Evolutionary conservation across 805 yeast genomes (phyloP).

Genomic region (Wickerhamomyces queroliae): DNA sequence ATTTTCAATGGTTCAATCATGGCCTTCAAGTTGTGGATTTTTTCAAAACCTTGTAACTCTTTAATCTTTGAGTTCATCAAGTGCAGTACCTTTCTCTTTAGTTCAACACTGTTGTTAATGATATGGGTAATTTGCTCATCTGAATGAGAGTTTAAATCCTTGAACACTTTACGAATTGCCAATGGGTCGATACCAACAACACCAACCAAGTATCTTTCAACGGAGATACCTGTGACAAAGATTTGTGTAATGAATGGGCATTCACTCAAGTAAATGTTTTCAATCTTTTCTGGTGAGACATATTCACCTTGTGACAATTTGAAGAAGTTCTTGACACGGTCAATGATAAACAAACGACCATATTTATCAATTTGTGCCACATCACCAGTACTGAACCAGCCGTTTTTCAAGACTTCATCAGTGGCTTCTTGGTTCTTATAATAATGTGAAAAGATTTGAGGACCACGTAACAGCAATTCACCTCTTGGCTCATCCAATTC

Average conservation of each 20-base stretch:
- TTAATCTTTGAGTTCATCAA: neutral
- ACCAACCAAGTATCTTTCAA: conserved; percentile 44
- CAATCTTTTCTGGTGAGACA: conserved; percentile 63
- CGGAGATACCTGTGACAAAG: conserved; percentile 52
- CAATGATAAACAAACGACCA: conserved; percentile 47
- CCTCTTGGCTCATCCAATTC: conserved; percentile 30
- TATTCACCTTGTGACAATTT: conserved; percentile 51
- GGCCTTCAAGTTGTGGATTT: conserved; percentile 37
- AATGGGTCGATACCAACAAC: conserved; percentile 48
- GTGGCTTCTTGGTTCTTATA: conserved; percentile 45
- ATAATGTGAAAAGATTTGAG: conserved; percentile 47
- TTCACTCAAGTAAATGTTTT: conserved; percentile 43
- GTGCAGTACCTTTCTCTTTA: conserved; percentile 6
- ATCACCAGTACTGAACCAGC: conserved; percentile 57
- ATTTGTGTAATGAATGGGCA: conserved; percentile 39
- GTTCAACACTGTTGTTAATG: conserved; percentile 5
- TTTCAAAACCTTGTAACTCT: conserved; percentile 44
- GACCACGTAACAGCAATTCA: conserved; percentile 49
- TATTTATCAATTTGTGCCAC: conserved; percentile 38
- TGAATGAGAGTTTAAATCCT: neutral
- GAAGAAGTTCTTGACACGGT: conserved; percentile 52
- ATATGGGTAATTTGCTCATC: conserved; percentile 4
- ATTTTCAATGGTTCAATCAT: conserved; percentile 45
- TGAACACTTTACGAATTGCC: conserved; percentile 7
- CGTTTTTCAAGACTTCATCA: conserved; percentile 36